Evolutionary conservation across 2,329 filamentous ascomycete genomes (phyloP).

Genomic region (Pleomassaria siparia): DNA sequence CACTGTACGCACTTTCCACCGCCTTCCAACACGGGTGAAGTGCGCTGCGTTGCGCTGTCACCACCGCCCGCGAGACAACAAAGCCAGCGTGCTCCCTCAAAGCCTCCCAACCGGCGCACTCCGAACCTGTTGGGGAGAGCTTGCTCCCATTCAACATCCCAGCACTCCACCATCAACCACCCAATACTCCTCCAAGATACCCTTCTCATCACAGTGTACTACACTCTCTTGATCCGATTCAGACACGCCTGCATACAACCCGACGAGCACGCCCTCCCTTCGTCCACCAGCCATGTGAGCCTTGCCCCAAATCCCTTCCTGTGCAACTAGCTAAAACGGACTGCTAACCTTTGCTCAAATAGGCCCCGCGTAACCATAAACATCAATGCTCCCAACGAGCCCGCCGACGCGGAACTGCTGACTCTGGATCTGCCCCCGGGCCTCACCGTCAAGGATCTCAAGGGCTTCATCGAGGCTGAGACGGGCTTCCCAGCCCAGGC

Average conservation of each 20-base stretch:
- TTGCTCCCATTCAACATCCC: conserved; percentile 18
- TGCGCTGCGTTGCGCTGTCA: background rate
- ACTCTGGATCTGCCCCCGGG: conserved; percentile 79
- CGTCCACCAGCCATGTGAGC: conserved; percentile 38
- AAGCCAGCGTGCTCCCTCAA: conserved; percentile 18
- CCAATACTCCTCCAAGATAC: conserved; percentile 9
- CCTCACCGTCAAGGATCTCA: conserved; percentile 82
- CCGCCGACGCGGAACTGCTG: conserved; percentile 71
- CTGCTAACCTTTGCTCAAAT: conserved; percentile 31
- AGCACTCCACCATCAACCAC: conserved; percentile 22
- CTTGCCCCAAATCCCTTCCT: conserved; percentile 30
- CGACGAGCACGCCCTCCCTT: conserved; percentile 30
- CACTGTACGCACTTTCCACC: no score
- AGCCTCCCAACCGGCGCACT: conserved; percentile 22
- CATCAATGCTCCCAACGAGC: conserved; percentile 72
- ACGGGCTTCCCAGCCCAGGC: conserved; percentile 69
- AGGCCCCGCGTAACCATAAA: conserved; percentile 85
- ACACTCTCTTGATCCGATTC: conserved; percentile 36
- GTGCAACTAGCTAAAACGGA: conserved; percentile 34
- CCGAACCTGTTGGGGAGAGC: conserved; percentile 17
- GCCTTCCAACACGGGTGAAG: conserved; percentile 21
- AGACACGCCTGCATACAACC: conserved; percentile 38
- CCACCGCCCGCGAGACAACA: conserved; percentile 1
- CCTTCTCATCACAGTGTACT: conserved; percentile 29
- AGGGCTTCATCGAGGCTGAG: conserved; percentile 85